A percentile compares a stretch with the other conserved stretches of the same genome.
phyloP scores from a whole-genome alignment of 441 rosid genomes.

The Adansonia rubrostipa region DNA sequence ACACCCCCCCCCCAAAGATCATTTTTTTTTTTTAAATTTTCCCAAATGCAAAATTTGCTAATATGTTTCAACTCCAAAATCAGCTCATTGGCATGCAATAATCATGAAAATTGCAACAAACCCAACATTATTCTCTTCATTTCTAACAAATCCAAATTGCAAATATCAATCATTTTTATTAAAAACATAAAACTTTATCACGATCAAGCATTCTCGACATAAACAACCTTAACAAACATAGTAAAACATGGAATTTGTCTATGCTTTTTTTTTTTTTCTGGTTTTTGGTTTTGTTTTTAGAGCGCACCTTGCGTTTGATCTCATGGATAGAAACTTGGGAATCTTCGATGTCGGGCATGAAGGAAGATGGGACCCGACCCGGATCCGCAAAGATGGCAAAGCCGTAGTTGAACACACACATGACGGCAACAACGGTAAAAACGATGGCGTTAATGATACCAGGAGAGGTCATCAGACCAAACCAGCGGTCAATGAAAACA shows the following conservation, averaged over 20 bases:
- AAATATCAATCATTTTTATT: not conserved
- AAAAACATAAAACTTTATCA: not conserved
- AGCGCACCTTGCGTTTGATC: slow-evolving; percentile 88
- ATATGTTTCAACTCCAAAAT: slow-evolving; percentile 12
- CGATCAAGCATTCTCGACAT: not conserved
- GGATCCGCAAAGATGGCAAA: slow-evolving; percentile 75
- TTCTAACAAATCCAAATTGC: slow-evolving; percentile 9
- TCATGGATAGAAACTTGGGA: slow-evolving; percentile 65
- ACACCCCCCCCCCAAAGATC: not conserved
- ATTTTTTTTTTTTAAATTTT: not conserved
- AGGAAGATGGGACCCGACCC: slow-evolving; percentile 74
- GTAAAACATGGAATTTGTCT: not conserved
- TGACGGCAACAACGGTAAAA: slow-evolving; percentile 68
- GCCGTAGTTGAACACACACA: slow-evolving; percentile 62
- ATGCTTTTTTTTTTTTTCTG: not conserved
- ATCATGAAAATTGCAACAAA: not conserved
- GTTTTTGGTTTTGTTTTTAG: not conserved
- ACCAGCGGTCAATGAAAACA: slow-evolving; percentile 84
- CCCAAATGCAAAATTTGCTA: not conserved
- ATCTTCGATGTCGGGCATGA: slow-evolving; percentile 81
- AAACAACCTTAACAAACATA: slow-evolving; percentile 3
- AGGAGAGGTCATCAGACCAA: slow-evolving; percentile 77
- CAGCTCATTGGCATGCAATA: slow-evolving; percentile 19
- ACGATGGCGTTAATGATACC: slow-evolving; percentile 71
- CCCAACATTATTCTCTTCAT: slow-evolving; percentile 5